phyloP scores from a whole-genome alignment of 75 land plant species.

The Selaginella tamariscina region DNA sequence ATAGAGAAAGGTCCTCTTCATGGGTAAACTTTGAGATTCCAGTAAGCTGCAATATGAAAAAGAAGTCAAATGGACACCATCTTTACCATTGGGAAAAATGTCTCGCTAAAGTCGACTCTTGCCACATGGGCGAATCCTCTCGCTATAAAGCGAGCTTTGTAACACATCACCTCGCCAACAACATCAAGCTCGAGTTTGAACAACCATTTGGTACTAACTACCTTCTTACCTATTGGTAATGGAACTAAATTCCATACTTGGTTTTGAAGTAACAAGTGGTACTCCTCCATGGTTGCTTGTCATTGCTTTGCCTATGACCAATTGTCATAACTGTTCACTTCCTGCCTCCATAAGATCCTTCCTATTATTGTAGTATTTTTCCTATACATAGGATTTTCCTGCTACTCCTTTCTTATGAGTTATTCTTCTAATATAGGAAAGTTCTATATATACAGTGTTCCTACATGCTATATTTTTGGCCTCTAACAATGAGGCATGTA shows the following conservation, averaged over 20 bases:
- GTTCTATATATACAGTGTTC: no score
- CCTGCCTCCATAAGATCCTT: no score
- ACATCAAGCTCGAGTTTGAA: constrained; percentile 1
- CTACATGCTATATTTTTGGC: no score
- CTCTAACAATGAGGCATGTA: no score
- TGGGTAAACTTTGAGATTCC: constrained; percentile 4
- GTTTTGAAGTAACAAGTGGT: not conserved
- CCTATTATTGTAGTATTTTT: no score
- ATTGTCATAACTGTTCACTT: no score
- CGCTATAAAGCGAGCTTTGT: constrained; percentile 7
- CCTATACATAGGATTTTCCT: no score
- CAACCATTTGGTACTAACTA: constrained; percentile 13
- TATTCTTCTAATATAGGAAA: no score
- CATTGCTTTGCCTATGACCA: constrained; percentile 2
- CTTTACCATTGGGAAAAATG: constrained; percentile 5
- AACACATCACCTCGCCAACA: not conserved
- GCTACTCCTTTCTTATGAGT: no score
- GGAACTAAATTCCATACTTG: constrained; percentile 5
- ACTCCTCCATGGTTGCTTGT: not conserved
- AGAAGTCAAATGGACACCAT: not conserved
- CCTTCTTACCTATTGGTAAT: not conserved
- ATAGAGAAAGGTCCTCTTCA: not conserved
- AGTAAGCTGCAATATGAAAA: constrained; percentile 1
- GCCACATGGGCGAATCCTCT: constrained; percentile 8
- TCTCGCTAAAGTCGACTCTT: not conserved